Conservation (phyloP, 305 asterid species). For the Coffea humblotiana region DNA sequence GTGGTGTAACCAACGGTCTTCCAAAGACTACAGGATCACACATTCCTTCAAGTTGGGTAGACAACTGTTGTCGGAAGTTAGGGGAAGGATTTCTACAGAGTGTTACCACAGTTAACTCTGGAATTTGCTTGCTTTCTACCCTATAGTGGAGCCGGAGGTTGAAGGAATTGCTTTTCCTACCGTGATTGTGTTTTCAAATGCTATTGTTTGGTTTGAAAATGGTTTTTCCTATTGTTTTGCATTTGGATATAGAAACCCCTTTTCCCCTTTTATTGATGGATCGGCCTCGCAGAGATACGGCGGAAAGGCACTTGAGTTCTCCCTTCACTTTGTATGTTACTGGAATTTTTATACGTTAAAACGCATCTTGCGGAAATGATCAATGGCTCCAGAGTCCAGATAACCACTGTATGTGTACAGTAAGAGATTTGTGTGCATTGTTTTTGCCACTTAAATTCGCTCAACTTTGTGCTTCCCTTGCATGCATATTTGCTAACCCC, state of each 20-base stretch:
- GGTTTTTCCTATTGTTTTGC: not conserved
- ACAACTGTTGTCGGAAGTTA: not conserved
- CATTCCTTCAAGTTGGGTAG: not conserved
- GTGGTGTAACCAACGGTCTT: conserved; percentile 28
- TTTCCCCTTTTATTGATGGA: not conserved
- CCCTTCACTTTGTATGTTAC: not conserved
- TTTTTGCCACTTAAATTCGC: not conserved
- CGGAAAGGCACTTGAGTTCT: not conserved
- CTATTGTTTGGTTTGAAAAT: conserved; percentile 15
- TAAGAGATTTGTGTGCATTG: not conserved
- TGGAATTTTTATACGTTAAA: not conserved
- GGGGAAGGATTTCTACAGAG: not conserved
- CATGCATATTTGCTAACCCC: not conserved
- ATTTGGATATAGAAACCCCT: not conserved
- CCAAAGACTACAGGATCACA: not conserved
- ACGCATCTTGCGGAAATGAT: not conserved
- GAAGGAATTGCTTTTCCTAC: not conserved
- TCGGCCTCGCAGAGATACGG: not conserved
- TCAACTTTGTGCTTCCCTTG: not conserved
- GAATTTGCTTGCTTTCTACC: not conserved
- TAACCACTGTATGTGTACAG: not conserved
- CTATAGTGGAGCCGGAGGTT: too few species aligned
- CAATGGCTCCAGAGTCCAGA: not conserved
- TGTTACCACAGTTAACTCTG: not conserved
- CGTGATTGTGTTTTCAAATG: not conserved